Conservation (phyloP, 1,139 yeast genomes). For the Suhomyces bokatorum region DNA sequence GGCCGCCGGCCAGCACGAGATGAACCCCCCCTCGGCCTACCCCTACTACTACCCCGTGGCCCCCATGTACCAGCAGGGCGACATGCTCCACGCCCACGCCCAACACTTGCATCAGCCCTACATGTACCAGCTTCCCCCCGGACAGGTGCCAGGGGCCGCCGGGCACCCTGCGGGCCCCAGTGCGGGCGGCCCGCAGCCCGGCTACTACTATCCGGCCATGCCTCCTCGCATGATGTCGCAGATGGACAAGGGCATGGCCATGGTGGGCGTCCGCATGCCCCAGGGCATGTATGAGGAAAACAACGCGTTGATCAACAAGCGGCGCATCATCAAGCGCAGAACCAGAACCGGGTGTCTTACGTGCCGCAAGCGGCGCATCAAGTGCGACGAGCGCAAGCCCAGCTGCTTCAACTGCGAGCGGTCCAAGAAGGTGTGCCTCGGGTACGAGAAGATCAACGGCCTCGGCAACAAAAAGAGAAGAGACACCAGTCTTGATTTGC, state of each 20-base stretch:
- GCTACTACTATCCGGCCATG: conserved; percentile 12
- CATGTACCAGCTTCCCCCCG: conserved; percentile 10
- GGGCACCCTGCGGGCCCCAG: conserved; percentile 5
- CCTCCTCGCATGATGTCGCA: conserved; percentile 9
- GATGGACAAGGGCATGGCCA: conserved; percentile 8
- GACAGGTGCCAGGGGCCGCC: conserved; percentile 8
- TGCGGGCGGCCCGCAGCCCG: conserved; percentile 5
- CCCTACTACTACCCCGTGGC: conserved; percentile 12
- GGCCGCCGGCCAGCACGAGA: too few relatives aligned
- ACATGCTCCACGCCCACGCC: conserved; percentile 4
- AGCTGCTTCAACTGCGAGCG: conserved; percentile 73
- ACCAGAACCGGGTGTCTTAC: conserved; percentile 33
- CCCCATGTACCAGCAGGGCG: conserved; percentile 9
- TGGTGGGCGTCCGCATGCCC: conserved; percentile 10
- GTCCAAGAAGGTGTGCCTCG: conserved; percentile 66
- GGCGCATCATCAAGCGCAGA: conserved; percentile 38
- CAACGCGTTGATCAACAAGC: conserved; percentile 38
- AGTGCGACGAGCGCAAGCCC: conserved; percentile 54
- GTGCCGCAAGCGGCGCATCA: conserved; percentile 32
- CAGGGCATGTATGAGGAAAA: conserved; percentile 28
- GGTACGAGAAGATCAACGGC: conserved; percentile 48
- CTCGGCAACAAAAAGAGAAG: conserved; percentile 15
- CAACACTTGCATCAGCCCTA: conserved; percentile 9
- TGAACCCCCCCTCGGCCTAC: conserved; percentile 5
- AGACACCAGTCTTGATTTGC: conserved; percentile 15